phyloP scores from a whole-genome alignment of 768 basidiomycete species.

The Kwoniella shandongensis region DNA sequence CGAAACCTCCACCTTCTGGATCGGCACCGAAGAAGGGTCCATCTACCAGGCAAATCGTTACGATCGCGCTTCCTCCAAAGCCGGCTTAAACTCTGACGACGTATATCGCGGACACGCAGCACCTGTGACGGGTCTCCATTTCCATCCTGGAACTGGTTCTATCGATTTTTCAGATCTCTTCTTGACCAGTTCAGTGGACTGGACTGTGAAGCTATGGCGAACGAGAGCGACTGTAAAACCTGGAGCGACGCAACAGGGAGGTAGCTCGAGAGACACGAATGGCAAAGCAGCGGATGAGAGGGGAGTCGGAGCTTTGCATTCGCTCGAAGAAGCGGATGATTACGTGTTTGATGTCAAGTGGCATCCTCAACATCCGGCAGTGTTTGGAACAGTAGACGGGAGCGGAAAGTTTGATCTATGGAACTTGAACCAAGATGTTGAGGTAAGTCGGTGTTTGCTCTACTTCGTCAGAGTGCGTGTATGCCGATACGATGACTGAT shows the following conservation, averaged over 20 bases:
- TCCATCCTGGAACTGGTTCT: constrained; percentile 86
- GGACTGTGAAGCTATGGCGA: constrained; percentile 98
- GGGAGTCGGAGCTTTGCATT: constrained; percentile 72
- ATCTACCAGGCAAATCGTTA: constrained; percentile 96
- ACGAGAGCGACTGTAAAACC: constrained; percentile 57
- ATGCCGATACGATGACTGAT: background rate
- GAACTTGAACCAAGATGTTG: constrained; percentile 96
- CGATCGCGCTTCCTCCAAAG: constrained; percentile 94
- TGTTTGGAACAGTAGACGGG: constrained; percentile 92
- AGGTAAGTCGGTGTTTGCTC: constrained; percentile 67
- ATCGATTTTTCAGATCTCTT: constrained; percentile 96
- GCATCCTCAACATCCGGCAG: constrained; percentile 92
- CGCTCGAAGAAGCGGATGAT: constrained; percentile 96
- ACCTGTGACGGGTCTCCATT: constrained; percentile 89
- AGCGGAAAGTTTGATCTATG: constrained; percentile 94
- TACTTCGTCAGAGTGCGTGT: background rate
- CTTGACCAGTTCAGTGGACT: constrained; percentile 88
- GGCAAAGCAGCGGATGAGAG: constrained; percentile 2
- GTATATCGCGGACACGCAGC: constrained; percentile 90
- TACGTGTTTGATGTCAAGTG: constrained; percentile 98
- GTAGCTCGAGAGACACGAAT: constrained; percentile 12
- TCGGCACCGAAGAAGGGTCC: constrained; percentile 97
- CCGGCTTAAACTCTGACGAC: constrained; percentile 88
- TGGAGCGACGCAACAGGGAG: constrained; percentile 54
- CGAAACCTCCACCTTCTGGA: constrained; percentile 95